Evolutionary conservation across 177 flowering plant species (phyloP).

Genomic region (Vitis hybrid): DNA sequence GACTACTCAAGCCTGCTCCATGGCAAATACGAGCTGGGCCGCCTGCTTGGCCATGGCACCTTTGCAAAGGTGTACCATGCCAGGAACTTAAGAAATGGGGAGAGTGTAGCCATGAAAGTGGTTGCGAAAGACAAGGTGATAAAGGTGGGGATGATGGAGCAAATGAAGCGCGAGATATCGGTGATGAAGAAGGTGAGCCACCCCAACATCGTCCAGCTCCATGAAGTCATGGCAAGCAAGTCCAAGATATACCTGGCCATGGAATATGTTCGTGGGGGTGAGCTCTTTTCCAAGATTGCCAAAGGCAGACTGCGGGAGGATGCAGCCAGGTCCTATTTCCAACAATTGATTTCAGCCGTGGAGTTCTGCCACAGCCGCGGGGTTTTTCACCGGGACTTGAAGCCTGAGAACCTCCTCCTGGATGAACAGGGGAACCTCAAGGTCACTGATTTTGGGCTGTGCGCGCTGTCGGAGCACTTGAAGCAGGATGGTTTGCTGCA

Average conservation of each 20-base stretch:
- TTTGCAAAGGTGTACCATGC: constrained; percentile 58
- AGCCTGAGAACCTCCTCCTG: constrained; percentile 48
- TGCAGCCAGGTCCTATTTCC: constrained; percentile 36
- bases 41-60: constrained; percentile 49
- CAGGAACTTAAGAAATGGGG: constrained; percentile 25
- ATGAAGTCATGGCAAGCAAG: constrained; percentile 53
- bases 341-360: constrained; percentile 40
- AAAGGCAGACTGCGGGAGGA: constrained; percentile 38
- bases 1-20: constrained; percentile 6
- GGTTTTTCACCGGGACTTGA: constrained; percentile 50
- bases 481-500: constrained; percentile 45
- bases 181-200: constrained; percentile 49
- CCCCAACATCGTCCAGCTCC: constrained; percentile 43
- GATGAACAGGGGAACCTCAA: constrained; percentile 44
- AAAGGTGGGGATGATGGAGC: constrained; percentile 37
- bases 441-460: constrained; percentile 50
- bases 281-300: constrained; percentile 38
- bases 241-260: constrained; percentile 53
- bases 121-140: constrained; percentile 44
- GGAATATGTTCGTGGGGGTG: constrained; percentile 55
- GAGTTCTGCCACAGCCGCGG: constrained; percentile 57
- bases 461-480: constrained; percentile 40
- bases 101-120: constrained; percentile 46
- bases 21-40: constrained; percentile 44
- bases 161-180: constrained; percentile 44